Percentiles rank a stretch among this genome's conserved stretches.
phyloP scores from a whole-genome alignment of 2,329 filamentous ascomycete genomes.

The Penicillium vulpinum region DNA sequence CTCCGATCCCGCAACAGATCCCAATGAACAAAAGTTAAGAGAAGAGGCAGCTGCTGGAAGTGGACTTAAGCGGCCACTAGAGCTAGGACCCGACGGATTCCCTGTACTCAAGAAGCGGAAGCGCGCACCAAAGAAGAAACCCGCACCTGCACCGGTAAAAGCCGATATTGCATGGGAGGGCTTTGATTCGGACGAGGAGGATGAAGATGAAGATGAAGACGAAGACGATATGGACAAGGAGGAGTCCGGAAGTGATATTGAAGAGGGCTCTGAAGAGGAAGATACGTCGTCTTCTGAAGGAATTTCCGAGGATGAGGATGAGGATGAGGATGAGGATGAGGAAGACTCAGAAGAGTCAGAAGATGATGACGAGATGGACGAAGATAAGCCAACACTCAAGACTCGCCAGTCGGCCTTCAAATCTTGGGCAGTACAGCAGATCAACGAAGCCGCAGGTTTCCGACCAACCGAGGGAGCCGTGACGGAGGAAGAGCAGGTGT shows the following conservation, averaged over 20 bases:
- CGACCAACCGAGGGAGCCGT: conserved; percentile 48
- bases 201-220: conserved; percentile 32
- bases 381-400: conserved; percentile 24
- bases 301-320: conserved; percentile 12
- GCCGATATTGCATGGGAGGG: conserved; percentile 48
- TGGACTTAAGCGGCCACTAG: conserved; percentile 83
- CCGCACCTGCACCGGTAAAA: conserved; percentile 30
- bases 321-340: conserved; percentile 15
- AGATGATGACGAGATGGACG: conserved; percentile 23
- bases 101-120: conserved; percentile 83
- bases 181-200: conserved; percentile 47
- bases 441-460: conserved; percentile 79
- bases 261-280: conserved; percentile 31
- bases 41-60: conserved; percentile 55
- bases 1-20: conserved; percentile 20
- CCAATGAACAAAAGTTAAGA: conserved; percentile 52
- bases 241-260: conserved; percentile 27
- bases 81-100: conserved; percentile 73
- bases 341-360: conserved; percentile 24
- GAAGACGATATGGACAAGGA: conserved; percentile 21
- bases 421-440: conserved; percentile 82
- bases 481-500: conserved; percentile 34
- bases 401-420: conserved; percentile 73
- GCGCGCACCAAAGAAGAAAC: conserved; percentile 56
- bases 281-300: conserved; percentile 17